Evolutionary conservation across 331 rosid species (phyloP).

Genomic region (Quercus phellos): DNA sequence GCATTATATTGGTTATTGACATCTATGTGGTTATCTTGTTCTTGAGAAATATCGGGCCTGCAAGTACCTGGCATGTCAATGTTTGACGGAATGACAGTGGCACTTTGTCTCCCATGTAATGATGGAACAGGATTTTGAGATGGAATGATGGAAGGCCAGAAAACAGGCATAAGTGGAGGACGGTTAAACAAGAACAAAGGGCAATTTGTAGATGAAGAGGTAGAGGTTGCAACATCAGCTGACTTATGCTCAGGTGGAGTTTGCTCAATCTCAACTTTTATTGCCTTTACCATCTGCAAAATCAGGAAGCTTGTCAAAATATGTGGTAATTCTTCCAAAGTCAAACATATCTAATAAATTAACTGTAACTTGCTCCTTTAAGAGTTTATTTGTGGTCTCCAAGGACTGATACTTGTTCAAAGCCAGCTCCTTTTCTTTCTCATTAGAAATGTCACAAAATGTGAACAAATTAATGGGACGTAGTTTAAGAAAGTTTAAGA

Average conservation of each 20-base stretch:
- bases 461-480: slow-evolving; percentile 6
- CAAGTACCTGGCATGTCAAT: slow-evolving; percentile 42
- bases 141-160: slow-evolving; percentile 66
- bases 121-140: slow-evolving; percentile 45
- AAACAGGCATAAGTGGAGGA: slow-evolving; percentile 47
- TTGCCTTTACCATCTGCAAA: slow-evolving; percentile 56
- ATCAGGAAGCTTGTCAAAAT: slow-evolving; percentile 21
- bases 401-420: slow-evolving; percentile 62
- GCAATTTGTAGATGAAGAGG: slow-evolving; percentile 38
- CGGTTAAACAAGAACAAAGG: slow-evolving; percentile 56
- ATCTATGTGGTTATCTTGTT: slow-evolving; percentile 36
- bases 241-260: slow-evolving; percentile 30
- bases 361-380: slow-evolving; percentile 51
- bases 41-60: slow-evolving; percentile 32
- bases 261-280: slow-evolving; percentile 42
- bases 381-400: slow-evolving; percentile 67
- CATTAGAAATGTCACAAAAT: slow-evolving; percentile 31
- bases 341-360: slow-evolving; percentile 6
- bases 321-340: not conserved
- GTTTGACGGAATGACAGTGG: slow-evolving; percentile 40
- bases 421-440: slow-evolving; percentile 74
- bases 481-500: slow-evolving; percentile 9
- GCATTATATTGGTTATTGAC: slow-evolving; percentile 36
- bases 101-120: slow-evolving; percentile 39
- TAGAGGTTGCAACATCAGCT: slow-evolving; percentile 34